These are phyloP conservation scores for Populus ilicifolia DNA, from an alignment of 345 rosid species.

Conservation along the genomic window DNA sequence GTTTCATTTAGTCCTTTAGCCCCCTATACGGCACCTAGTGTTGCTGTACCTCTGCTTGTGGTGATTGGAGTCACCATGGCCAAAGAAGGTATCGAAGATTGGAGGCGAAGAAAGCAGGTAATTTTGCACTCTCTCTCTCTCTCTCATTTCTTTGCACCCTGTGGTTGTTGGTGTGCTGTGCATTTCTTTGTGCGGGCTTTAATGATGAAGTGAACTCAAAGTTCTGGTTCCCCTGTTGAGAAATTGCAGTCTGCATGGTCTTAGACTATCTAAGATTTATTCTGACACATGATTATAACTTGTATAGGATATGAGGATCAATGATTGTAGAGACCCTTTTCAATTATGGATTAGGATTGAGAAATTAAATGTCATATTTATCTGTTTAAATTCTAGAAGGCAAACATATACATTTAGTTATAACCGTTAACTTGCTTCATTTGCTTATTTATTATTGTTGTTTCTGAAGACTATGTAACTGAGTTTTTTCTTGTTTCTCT, in stretches of 20 bases:
- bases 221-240: too few relatives aligned
- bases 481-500: too few relatives aligned
- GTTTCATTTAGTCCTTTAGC: constrained; percentile 87
- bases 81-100: constrained; percentile 92
- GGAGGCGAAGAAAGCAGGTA: constrained; percentile 71
- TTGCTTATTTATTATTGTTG: too few relatives aligned
- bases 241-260: too few relatives aligned
- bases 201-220: not conserved
- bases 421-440: too few relatives aligned
- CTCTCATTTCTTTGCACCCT: not conserved
- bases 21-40: constrained; percentile 67
- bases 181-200: not conserved
- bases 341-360: not conserved
- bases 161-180: not conserved
- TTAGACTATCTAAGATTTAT: too few relatives aligned
- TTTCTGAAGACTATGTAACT: too few relatives aligned
- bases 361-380: too few relatives aligned
- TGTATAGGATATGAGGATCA: not conserved
- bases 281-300: too few relatives aligned
- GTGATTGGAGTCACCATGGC: constrained; percentile 84
- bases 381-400: too few relatives aligned
- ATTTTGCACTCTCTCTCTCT: not conserved
- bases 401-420: too few relatives aligned
- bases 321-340: not conserved
- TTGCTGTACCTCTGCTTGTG: constrained; percentile 64